These are phyloP conservation scores for Beauveria brongniartii DNA, from an alignment of 2,329 filamentous ascomycete species.

Conservation along the genomic window DNA sequence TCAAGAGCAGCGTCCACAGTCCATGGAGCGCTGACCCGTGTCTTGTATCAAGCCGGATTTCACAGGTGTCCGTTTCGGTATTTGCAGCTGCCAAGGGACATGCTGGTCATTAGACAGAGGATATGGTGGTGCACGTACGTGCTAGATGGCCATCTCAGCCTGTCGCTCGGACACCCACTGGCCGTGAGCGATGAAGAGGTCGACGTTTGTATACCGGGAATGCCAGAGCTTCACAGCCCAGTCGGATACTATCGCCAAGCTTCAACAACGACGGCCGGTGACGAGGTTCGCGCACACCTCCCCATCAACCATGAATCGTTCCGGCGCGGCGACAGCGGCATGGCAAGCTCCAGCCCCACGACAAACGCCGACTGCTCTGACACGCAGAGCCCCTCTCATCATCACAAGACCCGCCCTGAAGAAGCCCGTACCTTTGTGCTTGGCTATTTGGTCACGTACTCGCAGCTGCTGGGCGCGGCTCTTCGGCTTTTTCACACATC, in stretches of 20 bases:
- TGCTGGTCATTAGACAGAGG: slow-evolving; percentile 29
- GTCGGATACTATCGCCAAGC: background rate
- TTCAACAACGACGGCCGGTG: background rate
- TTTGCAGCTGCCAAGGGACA: slow-evolving; percentile 28
- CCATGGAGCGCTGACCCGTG: slow-evolving; percentile 36
- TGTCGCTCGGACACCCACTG: slow-evolving; percentile 28
- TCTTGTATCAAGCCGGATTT: slow-evolving; percentile 40
- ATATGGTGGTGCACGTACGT: slow-evolving; percentile 33
- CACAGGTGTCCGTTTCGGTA: slow-evolving; percentile 45
- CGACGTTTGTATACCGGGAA: slow-evolving; percentile 28
- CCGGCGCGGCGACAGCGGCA: background rate
- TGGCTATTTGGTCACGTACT: slow-evolving; percentile 17
- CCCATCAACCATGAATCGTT: slow-evolving; percentile 8
- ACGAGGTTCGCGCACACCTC: slow-evolving; percentile 13
- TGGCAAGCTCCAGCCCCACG: background rate
- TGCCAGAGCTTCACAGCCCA: slow-evolving; percentile 18
- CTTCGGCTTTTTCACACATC: slow-evolving; percentile 19
- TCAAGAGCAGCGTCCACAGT: slow-evolving; percentile 40
- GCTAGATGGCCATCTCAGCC: slow-evolving; percentile 28
- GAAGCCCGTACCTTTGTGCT: slow-evolving; percentile 13
- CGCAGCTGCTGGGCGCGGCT: slow-evolving; percentile 15
- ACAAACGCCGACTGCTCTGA: background rate
- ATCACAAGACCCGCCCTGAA: slow-evolving; percentile 8
- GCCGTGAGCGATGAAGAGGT: slow-evolving; percentile 28
- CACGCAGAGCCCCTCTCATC: slow-evolving; percentile 8